Evolutionary conservation across 129 eudicot genomes (phyloP).

Genomic region (Flaveria sonorensis): DNA sequence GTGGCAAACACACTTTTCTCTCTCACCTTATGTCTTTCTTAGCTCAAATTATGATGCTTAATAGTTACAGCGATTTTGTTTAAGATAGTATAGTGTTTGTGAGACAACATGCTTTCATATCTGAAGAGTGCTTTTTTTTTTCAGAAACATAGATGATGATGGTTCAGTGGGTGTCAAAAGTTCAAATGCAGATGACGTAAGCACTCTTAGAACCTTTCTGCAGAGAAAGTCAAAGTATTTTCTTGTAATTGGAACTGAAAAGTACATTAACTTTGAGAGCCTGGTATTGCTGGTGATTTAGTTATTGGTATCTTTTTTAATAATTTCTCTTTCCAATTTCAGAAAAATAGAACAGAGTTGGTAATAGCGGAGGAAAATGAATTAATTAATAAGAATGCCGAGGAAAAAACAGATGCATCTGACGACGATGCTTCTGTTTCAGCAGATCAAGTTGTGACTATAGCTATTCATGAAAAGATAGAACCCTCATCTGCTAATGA

Average conservation of each 20-base stretch:
- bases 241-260: constrained; percentile 23
- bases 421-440: constrained; percentile 44
- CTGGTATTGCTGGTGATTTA: constrained; percentile 16
- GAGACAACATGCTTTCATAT: constrained; percentile 11
- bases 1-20: neutral
- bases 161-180: constrained; percentile 48
- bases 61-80: neutral
- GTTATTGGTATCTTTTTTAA: neutral
- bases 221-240: constrained; percentile 52
- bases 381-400: constrained; percentile 26
- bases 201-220: constrained; percentile 41
- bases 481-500: constrained; percentile 36
- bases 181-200: constrained; percentile 52
- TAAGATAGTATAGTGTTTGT: neutral
- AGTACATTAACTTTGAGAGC: constrained; percentile 13
- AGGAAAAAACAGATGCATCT: constrained; percentile 50
- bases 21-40: neutral
- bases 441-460: constrained; percentile 72
- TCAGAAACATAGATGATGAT: constrained; percentile 75
- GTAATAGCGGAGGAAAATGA: constrained; percentile 46
- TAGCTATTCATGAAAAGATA: constrained; percentile 64
- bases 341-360: constrained; percentile 57
- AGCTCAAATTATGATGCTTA: neutral
- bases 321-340: constrained; percentile 27
- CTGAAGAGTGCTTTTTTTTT: constrained; percentile 27